Evolutionary conservation across 257 asterid species (phyloP), one percentile per base, ranked within the genome.

Genomic region (Nemophila menziesii): DNA sequence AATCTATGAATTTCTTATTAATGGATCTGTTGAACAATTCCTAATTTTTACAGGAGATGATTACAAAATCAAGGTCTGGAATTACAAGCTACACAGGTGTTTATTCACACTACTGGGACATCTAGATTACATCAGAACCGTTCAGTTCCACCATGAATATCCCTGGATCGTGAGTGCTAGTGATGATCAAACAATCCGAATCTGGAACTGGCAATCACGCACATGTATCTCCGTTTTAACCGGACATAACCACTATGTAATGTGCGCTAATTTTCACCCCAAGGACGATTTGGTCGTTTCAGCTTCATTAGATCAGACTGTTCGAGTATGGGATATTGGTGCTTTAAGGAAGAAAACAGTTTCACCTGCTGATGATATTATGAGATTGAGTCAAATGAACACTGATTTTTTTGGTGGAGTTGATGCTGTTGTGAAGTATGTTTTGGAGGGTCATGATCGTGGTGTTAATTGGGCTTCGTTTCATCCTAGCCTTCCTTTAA

Each of bases 391-490:
- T 14, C 93, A 82, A 61, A 78, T 82, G 93, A 82, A 78, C 46
- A 48, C 86, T 0, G 90, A 83, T 48, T 75, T 80, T 62, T 80
- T 77, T 70, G 90, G 90, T 23, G 95, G 90, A 46, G 86, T 83
- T 61, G 90, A 77, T 72, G 89, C 86, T 59, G 90, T 80, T 52
- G 93, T 77, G 49, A 83, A 80, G 70, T 77, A 83, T 68, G 90
- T 83, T 33, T 54, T 83, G 67, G 90, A 83, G 62, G 90, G 95
- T 48, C 90, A 83, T 51, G 86, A 74, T 43, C 71, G 89, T 55
- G 92, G 93, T 16, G 95, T 83, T 56, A 83, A 80, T 56, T 77
- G 95, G 95, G 95, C 83, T 66, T 80, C 95, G 9, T 84, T 83
- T 52, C 93, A 83, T 61, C 86, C 93, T 4, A 79, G 80, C 11